Evolutionary conservation across 2,329 filamentous ascomycete genomes (phyloP), one percentile per base, ranked within the genome.

Genomic region (Knufia fluminis): DNA sequence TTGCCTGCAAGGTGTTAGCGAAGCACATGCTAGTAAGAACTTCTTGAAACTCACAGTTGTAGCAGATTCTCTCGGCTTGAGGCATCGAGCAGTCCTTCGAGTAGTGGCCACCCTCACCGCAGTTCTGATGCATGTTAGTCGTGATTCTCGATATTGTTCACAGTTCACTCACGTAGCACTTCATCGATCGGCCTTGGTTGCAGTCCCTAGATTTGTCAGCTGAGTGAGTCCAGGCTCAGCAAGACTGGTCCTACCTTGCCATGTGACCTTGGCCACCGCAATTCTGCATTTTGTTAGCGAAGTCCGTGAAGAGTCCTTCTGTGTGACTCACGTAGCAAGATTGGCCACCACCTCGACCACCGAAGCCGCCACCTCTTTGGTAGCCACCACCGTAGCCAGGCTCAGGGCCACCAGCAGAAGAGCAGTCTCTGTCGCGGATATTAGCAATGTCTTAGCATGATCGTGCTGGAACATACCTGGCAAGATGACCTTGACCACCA

Each of bases 231-330:
- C 19, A 7, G 9, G 28, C 3, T 3, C 3, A 10, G 43, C 4
- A 35, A 33, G 14, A 3, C 20, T 24, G 17, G 3, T 17, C 43
- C 39, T 55, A 57, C 55, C 57, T 54, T 36, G 57, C 56, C 85
- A 95, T 91, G 77, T 98, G 92, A 64, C 91, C 91, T 67, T 88
- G 90, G 59, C 92, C 92, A 62, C 92, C 92, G 74, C 92, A 97
- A 39, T 89, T 56, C 57, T 59, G 33, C 24, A 17, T 17, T 12
- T 22, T 16, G 46, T 52, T 39, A 48, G 54, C 49, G 19, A 51
- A 28, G 12, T 17, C 8, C 10, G 19, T 19, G 31, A 33, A 20
- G 24, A 9, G 24, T 14, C 9, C 20, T 10, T 17, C 12, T 8
- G n/a, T 22, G 10, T 3, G 26, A 50, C 54, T 51, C 49, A 59